These are phyloP conservation scores for Cenococcum geophilum DNA, from an alignment of 495 filamentous ascomycete species.

Conservation along the genomic window DNA sequence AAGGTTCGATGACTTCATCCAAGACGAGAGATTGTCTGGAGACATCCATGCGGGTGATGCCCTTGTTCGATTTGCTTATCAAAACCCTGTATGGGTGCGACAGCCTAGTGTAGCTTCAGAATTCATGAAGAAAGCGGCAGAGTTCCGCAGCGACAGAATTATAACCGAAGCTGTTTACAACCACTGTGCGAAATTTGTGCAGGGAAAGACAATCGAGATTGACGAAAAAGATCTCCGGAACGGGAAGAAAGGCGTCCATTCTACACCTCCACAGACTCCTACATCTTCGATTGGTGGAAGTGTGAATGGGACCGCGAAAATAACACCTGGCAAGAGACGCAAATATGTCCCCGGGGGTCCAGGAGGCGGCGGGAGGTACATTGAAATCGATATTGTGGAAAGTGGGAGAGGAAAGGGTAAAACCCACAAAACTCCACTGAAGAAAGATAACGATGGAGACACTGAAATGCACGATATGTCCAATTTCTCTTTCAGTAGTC, in stretches of 20 bases:
- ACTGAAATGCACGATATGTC: not conserved
- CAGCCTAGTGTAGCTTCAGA: not conserved
- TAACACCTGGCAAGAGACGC: not conserved
- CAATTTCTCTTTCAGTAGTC: not conserved
- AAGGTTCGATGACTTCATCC: constrained; percentile 8
- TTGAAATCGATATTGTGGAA: not conserved
- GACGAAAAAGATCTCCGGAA: not conserved
- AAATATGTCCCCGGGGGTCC: not conserved
- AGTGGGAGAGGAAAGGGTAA: not conserved
- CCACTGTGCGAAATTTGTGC: not conserved
- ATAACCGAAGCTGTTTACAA: constrained; percentile 11
- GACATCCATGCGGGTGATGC: constrained; percentile 16
- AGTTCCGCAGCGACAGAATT: constrained; percentile 9
- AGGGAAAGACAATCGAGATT: not conserved
- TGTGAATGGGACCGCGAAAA: not conserved
- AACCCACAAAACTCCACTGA: not conserved
- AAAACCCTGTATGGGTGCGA: constrained; percentile 6
- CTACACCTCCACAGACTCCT: constrained; percentile 3
- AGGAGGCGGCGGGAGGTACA: not conserved
- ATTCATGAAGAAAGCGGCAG: constrained; percentile 4
- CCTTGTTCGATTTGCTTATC: constrained; percentile 11
- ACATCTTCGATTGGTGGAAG: not conserved
- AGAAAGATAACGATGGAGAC: not conserved
- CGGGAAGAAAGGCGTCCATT: not conserved
- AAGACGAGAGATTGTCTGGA: constrained; percentile 6